phyloP scores from a whole-genome alignment of 2,329 filamentous ascomycete genomes.

The Curvularia spicifera region DNA sequence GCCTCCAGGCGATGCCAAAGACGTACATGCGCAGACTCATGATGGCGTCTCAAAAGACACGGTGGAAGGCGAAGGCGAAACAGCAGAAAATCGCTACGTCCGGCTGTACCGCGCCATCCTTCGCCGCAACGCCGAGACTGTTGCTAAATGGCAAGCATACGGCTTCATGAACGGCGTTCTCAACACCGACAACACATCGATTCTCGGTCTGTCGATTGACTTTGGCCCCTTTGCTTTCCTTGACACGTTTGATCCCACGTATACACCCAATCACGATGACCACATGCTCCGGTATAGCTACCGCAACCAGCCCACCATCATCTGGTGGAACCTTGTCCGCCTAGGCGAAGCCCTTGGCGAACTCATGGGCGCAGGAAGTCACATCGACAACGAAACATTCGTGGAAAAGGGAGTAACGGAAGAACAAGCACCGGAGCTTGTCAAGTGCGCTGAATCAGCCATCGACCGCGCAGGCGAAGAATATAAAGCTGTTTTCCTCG shows the following conservation, averaged over 20 bases:
- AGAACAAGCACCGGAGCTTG: constrained; percentile 71
- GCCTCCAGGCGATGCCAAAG: constrained; percentile 55
- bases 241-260: constrained; percentile 92
- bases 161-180: constrained; percentile 99
- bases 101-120: constrained; percentile 87
- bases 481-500: constrained; percentile 83
- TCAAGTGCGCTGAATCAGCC: constrained; percentile 80
- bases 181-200: constrained; percentile 96
- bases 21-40: constrained; percentile 53
- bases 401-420: constrained; percentile 73
- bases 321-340: constrained; percentile 98
- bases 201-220: constrained; percentile 87
- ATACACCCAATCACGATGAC: constrained; percentile 98
- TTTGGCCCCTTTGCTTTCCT: constrained; percentile 98
- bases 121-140: constrained; percentile 82
- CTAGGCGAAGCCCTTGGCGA: constrained; percentile 90
- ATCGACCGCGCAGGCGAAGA: constrained; percentile 84
- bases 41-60: constrained; percentile 61
- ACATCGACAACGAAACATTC: constrained; percentile 75
- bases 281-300: constrained; percentile 86
- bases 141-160: constrained; percentile 95
- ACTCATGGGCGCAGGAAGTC: constrained; percentile 76
- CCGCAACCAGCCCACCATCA: constrained; percentile 90
- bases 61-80: constrained; percentile 70
- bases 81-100: constrained; percentile 83